Evolutionary conservation across 1,284 basidiomycete species (phyloP).

Genomic region (Ganoderma boninense): DNA sequence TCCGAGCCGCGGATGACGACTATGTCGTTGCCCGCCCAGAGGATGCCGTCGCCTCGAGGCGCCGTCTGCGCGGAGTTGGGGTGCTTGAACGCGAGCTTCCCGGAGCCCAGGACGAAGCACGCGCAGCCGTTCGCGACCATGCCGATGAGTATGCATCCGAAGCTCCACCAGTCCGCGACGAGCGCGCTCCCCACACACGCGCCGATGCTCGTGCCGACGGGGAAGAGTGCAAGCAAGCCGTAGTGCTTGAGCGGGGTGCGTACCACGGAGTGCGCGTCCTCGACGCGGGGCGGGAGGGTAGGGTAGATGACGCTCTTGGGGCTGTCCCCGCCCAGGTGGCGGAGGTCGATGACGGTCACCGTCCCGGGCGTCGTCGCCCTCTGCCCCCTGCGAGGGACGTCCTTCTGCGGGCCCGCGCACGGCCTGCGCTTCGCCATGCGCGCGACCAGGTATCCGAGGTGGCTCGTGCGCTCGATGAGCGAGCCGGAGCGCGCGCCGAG

Average conservation of each 20-base stretch:
- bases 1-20: slow-evolving; percentile 28
- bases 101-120: slow-evolving; percentile 28
- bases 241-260: too few relatives aligned
- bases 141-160: slow-evolving; percentile 23
- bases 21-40: slow-evolving; percentile 14
- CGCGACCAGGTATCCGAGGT: background rate
- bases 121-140: slow-evolving; percentile 25
- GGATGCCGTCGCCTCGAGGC: slow-evolving; percentile 30
- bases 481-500: background rate
- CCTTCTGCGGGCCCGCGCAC: background rate
- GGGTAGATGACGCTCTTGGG: background rate
- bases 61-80: slow-evolving; percentile 14
- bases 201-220: background rate
- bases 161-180: slow-evolving; percentile 23
- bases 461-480: background rate
- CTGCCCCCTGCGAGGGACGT: too few relatives aligned
- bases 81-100: slow-evolving; percentile 21
- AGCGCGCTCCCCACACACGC: slow-evolving; percentile 18
- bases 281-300: too few relatives aligned
- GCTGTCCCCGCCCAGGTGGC: background rate
- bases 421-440: background rate
- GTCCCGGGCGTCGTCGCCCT: background rate
- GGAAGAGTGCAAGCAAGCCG: background rate
- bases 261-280: too few relatives aligned
- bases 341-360: background rate